A percentile compares a stretch with the other conserved stretches of the same genome.
These are phyloP conservation scores for Vitis rupestris DNA, from an alignment of 164 flowering plant genomes.

Conservation along the genomic window DNA sequence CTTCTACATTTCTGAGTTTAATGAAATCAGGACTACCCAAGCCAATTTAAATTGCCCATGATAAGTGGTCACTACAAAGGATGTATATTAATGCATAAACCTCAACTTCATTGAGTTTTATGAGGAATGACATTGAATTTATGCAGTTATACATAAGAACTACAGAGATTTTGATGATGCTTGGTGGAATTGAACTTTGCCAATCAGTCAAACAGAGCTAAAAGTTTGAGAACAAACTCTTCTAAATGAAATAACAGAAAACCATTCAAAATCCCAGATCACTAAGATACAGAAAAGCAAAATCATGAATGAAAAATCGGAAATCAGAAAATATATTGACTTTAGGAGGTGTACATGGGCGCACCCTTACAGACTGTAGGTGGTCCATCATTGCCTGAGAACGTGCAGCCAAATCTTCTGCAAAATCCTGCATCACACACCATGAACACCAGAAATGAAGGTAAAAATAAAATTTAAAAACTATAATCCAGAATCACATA, in stretches of 20 bases:
- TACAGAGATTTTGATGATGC: too few relatives aligned
- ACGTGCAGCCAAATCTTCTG: slow-evolving; percentile 71
- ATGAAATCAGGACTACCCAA: too few relatives aligned
- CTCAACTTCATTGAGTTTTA: too few relatives aligned
- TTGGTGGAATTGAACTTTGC: too few relatives aligned
- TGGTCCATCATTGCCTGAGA: slow-evolving; percentile 57
- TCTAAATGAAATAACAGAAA: neutral
- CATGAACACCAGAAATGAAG: slow-evolving; percentile 8
- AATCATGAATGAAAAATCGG: neutral
- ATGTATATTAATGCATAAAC: too few relatives aligned
- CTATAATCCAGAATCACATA: neutral
- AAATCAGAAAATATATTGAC: neutral
- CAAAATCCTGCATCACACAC: slow-evolving; percentile 63
- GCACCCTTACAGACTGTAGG: slow-evolving; percentile 57
- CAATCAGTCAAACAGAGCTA: too few relatives aligned
- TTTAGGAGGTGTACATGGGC: slow-evolving; percentile 6
- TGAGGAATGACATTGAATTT: too few relatives aligned
- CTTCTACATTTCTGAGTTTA: too few relatives aligned
- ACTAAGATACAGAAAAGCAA: neutral
- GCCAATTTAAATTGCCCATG: too few relatives aligned
- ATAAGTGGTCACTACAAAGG: too few relatives aligned
- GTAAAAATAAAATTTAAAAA: neutral
- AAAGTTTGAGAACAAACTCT: too few relatives aligned
- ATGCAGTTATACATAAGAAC: too few relatives aligned
- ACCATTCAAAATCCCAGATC: neutral